Conservation (phyloP, 768 basidiomycete species). For the Leccinum imitatum region DNA sequence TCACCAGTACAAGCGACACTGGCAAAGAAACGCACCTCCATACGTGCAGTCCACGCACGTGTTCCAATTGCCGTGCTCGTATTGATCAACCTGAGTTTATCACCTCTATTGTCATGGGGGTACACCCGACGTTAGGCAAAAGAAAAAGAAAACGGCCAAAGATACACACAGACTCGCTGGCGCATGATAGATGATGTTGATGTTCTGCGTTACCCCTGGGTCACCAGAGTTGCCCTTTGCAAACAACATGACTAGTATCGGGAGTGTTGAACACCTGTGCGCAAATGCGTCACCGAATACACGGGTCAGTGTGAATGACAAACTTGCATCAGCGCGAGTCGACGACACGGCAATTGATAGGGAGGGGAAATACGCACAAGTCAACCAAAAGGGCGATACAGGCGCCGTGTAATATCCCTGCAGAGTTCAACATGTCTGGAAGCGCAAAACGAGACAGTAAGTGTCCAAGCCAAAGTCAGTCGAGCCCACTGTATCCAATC, state of each 20-base stretch:
- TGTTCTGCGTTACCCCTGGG: conserved; percentile 43
- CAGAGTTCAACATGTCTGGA: conserved; percentile 44
- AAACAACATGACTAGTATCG: conserved; percentile 37
- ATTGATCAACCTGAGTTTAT: conserved; percentile 42
- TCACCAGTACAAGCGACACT: neutral
- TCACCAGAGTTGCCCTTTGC: conserved; percentile 28
- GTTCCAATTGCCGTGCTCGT: conserved; percentile 35
- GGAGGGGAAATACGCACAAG: conserved; percentile 32
- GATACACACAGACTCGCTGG: conserved; percentile 38
- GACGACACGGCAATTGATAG: no score
- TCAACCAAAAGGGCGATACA: conserved; percentile 47
- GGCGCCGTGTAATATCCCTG: conserved; percentile 41
- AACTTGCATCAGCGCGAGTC: no score
- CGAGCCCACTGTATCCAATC: no score
- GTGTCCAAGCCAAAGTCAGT: no score
- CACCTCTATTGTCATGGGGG: conserved; percentile 34
- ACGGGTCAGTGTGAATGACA: no score
- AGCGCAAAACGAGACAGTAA: no score
- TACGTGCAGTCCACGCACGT: conserved; percentile 33
- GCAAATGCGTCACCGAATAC: no score
- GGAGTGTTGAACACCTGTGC: conserved; percentile 41
- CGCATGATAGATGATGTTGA: conserved; percentile 46
- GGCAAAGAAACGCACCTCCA: conserved; percentile 34
- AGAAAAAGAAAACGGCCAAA: neutral
- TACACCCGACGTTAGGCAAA: neutral